These are phyloP conservation scores for Auxenochlorella pyrenoidosa DNA, from an alignment of 139 green algal genomes.

Conservation along the genomic window DNA sequence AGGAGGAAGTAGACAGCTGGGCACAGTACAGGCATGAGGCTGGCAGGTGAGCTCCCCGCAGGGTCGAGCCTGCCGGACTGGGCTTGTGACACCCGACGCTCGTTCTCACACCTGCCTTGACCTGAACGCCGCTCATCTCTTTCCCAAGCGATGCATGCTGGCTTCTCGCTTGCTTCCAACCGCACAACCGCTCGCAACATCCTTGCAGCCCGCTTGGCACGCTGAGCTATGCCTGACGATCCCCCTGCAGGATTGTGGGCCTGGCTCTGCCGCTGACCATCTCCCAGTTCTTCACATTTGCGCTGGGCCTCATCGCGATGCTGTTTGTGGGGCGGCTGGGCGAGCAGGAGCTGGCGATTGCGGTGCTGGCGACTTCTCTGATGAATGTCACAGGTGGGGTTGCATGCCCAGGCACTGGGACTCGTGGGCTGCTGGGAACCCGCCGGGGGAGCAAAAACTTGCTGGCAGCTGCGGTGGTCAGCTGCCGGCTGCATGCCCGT, in stretches of 20 bases:
- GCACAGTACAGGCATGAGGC: slow-evolving; percentile 3
- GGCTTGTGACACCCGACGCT: too few relatives aligned
- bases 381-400: slow-evolving; percentile 71
- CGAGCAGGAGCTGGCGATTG: slow-evolving; percentile 47
- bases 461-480: background rate
- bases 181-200: background rate
- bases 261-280: slow-evolving; percentile 17
- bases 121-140: too few relatives aligned
- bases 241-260: background rate
- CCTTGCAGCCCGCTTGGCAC: background rate
- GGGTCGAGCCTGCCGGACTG: too few relatives aligned
- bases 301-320: slow-evolving; percentile 16
- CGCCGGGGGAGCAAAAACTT: too few relatives aligned
- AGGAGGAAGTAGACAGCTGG: background rate
- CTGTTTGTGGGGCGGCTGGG: slow-evolving; percentile 44
- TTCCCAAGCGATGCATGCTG: too few relatives aligned
- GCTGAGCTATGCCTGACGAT: background rate
- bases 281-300: slow-evolving; percentile 23
- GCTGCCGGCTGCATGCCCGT: too few relatives aligned
- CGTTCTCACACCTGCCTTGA: too few relatives aligned
- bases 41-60: background rate
- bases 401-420: background rate
- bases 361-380: slow-evolving; percentile 66
- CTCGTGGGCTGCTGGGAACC: too few relatives aligned
- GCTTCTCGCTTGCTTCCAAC: background rate